These are phyloP conservation scores for Spizellomyces punctatus DNA, from an alignment of 192 early-diverging fungal genomes.

Conservation along the genomic window DNA sequence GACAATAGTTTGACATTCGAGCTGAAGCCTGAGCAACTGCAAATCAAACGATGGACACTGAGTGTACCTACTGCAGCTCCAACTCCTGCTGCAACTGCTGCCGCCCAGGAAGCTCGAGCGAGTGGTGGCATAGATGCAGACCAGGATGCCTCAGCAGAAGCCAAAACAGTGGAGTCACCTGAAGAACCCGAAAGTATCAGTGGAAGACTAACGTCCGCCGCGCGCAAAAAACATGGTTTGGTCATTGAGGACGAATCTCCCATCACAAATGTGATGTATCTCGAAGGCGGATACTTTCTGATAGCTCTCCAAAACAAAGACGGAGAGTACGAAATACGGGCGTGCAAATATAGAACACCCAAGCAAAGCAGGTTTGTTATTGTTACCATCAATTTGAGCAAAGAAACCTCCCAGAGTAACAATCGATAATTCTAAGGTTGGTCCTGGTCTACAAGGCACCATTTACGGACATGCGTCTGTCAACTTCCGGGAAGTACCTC, in stretches of 20 bases:
- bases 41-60: slow-evolving; percentile 44
- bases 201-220: slow-evolving; percentile 35
- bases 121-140: slow-evolving; percentile 1
- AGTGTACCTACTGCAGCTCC: slow-evolving; percentile 36
- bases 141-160: neutral
- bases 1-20: slow-evolving; percentile 50
- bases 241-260: slow-evolving; percentile 38
- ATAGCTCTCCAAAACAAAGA: slow-evolving; percentile 50
- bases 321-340: slow-evolving; percentile 52
- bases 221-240: slow-evolving; percentile 49
- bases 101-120: slow-evolving; percentile 24
- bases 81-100: slow-evolving; percentile 9
- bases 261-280: slow-evolving; percentile 41
- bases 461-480: slow-evolving; percentile 44
- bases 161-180: slow-evolving; percentile 6
- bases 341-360: slow-evolving; percentile 46
- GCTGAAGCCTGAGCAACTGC: slow-evolving; percentile 20
- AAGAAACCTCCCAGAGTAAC: neutral
- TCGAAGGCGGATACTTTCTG: slow-evolving; percentile 58
- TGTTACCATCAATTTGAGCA: slow-evolving; percentile 5
- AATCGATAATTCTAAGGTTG: slow-evolving; percentile 29
- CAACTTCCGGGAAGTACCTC: slow-evolving; percentile 48
- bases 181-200: slow-evolving; percentile 11
- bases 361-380: slow-evolving; percentile 48
- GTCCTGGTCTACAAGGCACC: slow-evolving; percentile 36